Percentiles rank a stretch among this genome's conserved stretches.
These are phyloP conservation scores for Penicillium freii DNA, from an alignment of 2,329 filamentous ascomycete species.

Conservation along the genomic window DNA sequence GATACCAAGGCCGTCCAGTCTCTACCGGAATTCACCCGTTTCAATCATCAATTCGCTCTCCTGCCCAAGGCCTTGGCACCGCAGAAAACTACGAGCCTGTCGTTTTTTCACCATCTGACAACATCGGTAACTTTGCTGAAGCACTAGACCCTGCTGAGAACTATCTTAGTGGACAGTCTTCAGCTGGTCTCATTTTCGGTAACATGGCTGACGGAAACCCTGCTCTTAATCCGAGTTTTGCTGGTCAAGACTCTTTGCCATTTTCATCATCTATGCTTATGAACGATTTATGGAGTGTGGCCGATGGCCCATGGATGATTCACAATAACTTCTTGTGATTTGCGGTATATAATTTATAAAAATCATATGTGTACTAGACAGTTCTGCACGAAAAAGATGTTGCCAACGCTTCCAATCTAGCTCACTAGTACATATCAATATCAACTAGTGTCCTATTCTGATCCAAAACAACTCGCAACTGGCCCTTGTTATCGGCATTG, in stretches of 20 bases:
- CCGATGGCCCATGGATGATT: conserved; percentile 36
- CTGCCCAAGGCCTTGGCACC: background rate
- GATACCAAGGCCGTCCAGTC: background rate
- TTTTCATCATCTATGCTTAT: conserved; percentile 22
- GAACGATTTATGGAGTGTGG: conserved; percentile 33
- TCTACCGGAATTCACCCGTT: background rate
- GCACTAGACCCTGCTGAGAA: background rate
- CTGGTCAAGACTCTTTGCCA: conserved; percentile 16
- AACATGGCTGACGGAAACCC: conserved; percentile 15
- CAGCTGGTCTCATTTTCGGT: conserved; percentile 23
- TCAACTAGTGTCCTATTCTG: conserved; percentile 7
- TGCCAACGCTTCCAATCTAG: background rate
- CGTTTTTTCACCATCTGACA: background rate
- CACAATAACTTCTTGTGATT: conserved; percentile 26
- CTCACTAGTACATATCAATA: background rate
- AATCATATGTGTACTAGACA: background rate
- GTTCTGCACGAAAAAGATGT: too few species aligned
- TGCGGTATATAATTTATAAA: background rate
- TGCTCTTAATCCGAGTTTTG: conserved; percentile 9
- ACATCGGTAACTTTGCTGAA: background rate
- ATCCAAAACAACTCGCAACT: conserved; percentile 16
- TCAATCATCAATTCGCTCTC: background rate
- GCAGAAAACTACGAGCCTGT: conserved; percentile 2
- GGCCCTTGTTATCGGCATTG: background rate
- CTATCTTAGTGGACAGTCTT: conserved; percentile 9